Percentiles rank a stretch among this genome's conserved stretches.
Conservation (phyloP, 1,139 yeast genomes). For the Pichia sp. region DNA sequence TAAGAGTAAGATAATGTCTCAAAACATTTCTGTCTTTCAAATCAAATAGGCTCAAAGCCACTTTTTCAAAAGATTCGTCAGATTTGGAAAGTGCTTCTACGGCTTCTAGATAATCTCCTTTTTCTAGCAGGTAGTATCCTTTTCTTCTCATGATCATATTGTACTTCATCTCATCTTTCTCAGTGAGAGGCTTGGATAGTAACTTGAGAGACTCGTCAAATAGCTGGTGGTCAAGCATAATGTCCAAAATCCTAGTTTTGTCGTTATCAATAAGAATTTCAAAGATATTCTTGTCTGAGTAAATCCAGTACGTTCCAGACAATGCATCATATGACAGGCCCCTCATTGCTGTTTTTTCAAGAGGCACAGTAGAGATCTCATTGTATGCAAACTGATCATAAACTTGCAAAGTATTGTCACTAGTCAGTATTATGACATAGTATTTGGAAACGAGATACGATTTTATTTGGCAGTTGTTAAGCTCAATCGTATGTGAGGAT, state of each 20-base stretch:
- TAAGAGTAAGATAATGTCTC: conserved; percentile 47
- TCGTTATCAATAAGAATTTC: conserved; percentile 71
- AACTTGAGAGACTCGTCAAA: conserved; percentile 59
- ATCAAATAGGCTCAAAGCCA: conserved; percentile 57
- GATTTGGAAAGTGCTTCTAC: conserved; percentile 57
- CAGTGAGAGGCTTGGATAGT: conserved; percentile 26
- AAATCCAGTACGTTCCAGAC: conserved; percentile 54
- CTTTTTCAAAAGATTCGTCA: conserved; percentile 62
- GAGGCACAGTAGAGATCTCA: too few relatives aligned
- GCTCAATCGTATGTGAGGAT: neutral
- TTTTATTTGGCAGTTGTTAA: neutral
- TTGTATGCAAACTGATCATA: conserved; percentile 26
- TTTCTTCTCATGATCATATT: conserved; percentile 56
- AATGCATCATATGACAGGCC: conserved; percentile 56
- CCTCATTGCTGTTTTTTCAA: conserved; percentile 22
- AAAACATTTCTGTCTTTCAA: conserved; percentile 35
- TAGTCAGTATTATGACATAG: conserved; percentile 41
- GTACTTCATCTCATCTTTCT: conserved; percentile 30
- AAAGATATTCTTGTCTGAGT: conserved; percentile 40
- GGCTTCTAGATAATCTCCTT: conserved; percentile 37
- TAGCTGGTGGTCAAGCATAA: conserved; percentile 50
- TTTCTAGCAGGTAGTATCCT: conserved; percentile 47
- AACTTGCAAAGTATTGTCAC: conserved; percentile 30
- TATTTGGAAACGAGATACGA: conserved; percentile 31
- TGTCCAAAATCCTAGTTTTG: conserved; percentile 66